Conservation (phyloP, 73 alveolate species). For the Symbiodinium pilosum region DNA sequence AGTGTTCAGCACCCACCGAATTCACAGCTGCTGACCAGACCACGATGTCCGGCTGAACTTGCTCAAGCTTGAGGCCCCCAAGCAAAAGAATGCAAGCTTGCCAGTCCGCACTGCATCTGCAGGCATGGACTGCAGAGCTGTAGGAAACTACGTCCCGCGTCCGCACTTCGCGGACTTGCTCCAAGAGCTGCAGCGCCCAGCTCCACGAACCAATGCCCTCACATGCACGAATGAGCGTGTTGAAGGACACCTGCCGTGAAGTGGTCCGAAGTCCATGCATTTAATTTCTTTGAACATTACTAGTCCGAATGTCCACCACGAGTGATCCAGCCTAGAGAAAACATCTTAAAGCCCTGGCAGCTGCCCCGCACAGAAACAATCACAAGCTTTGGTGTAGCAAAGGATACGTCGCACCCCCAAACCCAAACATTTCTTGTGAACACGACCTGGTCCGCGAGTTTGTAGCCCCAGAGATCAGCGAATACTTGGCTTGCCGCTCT, state of each 20-base stretch:
- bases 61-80: neutral
- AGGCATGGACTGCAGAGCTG: conserved; percentile 1
- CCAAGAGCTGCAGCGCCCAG: neutral
- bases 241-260: conserved; percentile 14
- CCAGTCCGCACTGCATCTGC: neutral
- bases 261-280: too few species aligned
- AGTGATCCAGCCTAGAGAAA: too few species aligned
- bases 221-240: neutral
- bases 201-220: neutral
- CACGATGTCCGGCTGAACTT: neutral
- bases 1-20: neutral
- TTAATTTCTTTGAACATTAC: too few species aligned
- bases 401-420: too few species aligned
- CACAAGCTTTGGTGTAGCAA: too few species aligned
- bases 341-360: too few species aligned
- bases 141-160: neutral
- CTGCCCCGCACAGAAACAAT: too few species aligned
- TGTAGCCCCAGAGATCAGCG: neutral
- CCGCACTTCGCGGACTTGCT: neutral
- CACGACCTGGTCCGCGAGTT: neutral
- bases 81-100: neutral
- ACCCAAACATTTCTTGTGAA: too few species aligned
- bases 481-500: neutral
- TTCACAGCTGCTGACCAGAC: neutral
- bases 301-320: too few species aligned